Conservation (phyloP, 176 grass and related monocot species). For the Musa acuminata region DNA sequence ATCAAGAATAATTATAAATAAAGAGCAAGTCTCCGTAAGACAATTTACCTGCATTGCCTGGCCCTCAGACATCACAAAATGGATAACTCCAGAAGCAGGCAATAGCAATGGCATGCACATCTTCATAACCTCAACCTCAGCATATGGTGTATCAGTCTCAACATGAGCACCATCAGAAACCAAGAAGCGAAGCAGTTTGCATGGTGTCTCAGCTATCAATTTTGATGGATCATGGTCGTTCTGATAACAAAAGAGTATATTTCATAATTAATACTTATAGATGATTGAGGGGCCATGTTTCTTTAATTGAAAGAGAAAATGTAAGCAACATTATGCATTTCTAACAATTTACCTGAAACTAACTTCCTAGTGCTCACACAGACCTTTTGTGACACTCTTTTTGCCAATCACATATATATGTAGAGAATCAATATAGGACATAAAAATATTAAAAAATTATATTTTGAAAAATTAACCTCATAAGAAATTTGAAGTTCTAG, state of each 20-base stretch:
- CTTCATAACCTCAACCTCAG: conserved; percentile 99
- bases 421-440: no score
- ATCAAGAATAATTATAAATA: conserved; percentile 13
- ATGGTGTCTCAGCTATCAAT: conserved; percentile 89
- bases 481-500: no score
- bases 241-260: conserved; percentile 36
- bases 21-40: background rate
- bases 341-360: background rate
- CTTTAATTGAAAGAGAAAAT: background rate
- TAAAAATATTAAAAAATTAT: no score
- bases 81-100: conserved; percentile 85
- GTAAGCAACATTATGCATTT: background rate
- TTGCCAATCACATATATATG: no score
- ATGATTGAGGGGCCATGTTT: background rate
- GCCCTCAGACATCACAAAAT: conserved; percentile 88
- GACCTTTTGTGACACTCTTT: no score
- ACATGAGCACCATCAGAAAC: conserved; percentile 83
- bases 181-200: conserved; percentile 96
- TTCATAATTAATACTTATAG: background rate
- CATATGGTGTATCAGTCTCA: conserved; percentile 84
- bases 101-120: conserved; percentile 99
- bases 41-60: conserved; percentile 78
- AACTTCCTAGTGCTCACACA: background rate
- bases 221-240: conserved; percentile 99
- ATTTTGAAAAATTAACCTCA: no score